phyloP scores from a whole-genome alignment of 1,284 basidiomycete species.

The Rugosomyces carneus region DNA sequence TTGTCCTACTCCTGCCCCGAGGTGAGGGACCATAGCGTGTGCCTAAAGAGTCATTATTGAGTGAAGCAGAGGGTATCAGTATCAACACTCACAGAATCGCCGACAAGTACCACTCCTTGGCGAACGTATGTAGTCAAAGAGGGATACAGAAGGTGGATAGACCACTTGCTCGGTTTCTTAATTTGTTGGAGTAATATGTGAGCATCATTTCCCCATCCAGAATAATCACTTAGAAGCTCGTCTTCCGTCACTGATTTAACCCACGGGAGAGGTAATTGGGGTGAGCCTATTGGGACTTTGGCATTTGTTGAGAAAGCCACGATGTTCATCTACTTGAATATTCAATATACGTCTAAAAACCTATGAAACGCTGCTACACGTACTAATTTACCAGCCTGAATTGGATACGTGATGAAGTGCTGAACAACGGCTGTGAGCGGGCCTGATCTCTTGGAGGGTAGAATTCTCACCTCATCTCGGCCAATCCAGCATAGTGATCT shows the following conservation, averaged over 20 bases:
- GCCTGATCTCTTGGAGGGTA: background rate
- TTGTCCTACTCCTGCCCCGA: conserved; percentile 58
- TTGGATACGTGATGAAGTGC: conserved; percentile 55
- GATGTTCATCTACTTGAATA: conserved; percentile 39
- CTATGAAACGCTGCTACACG: no score
- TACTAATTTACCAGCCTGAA: conserved; percentile 38
- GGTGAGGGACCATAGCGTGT: conserved; percentile 57
- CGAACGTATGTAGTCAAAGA: conserved; percentile 42
- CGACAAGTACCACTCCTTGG: conserved; percentile 46
- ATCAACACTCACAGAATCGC: conserved; percentile 49
- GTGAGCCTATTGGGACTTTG: conserved; percentile 30
- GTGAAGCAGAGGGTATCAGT: background rate
- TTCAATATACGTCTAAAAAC: conserved; percentile 1
- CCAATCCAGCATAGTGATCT: conserved; percentile 38
- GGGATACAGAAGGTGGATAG: conserved; percentile 47
- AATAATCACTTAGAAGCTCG: conserved; percentile 42
- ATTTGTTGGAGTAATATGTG: conserved; percentile 39
- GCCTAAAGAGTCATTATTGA: conserved; percentile 27
- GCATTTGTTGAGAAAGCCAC: conserved; percentile 44
- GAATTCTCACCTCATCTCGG: conserved; percentile 32
- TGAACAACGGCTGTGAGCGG: conserved; percentile 17
- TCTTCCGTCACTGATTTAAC: conserved; percentile 36
- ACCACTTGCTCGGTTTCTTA: conserved; percentile 51
- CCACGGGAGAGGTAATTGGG: conserved; percentile 40
- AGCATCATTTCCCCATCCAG: conserved; percentile 45